These are phyloP conservation scores for Iris pallida DNA, from an alignment of 116 monocot species.

Conservation along the genomic window DNA sequence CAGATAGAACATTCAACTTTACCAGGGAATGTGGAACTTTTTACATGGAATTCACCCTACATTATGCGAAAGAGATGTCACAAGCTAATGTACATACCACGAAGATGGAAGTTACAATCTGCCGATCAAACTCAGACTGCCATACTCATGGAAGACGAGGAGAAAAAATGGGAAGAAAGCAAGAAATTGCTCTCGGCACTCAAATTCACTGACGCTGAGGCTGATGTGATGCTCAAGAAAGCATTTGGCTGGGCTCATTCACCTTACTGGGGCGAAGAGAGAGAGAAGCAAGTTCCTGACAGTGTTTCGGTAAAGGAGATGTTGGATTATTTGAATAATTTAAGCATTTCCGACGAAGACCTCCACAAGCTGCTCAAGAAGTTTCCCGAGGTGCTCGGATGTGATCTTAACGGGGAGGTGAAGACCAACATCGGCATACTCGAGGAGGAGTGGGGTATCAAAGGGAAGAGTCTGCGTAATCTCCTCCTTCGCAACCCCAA, in stretches of 20 bases:
- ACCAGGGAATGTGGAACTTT: slow-evolving; percentile 9
- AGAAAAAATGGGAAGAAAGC: slow-evolving; percentile 56
- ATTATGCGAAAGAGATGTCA: background rate
- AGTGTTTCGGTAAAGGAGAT: slow-evolving; percentile 29
- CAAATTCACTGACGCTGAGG: slow-evolving; percentile 51
- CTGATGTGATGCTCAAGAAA: slow-evolving; percentile 63
- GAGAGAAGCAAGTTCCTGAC: slow-evolving; percentile 51
- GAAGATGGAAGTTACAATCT: slow-evolving; percentile 22
- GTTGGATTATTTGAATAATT: slow-evolving; percentile 51
- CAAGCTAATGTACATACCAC: slow-evolving; percentile 1
- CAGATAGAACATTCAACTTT: slow-evolving; percentile 31
- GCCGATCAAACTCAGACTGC: slow-evolving; percentile 26
- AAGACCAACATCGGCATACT: slow-evolving; percentile 54
- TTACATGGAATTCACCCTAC: slow-evolving; percentile 8
- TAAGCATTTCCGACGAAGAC: slow-evolving; percentile 83
- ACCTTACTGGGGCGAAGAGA: slow-evolving; percentile 95
- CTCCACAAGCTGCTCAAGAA: slow-evolving; percentile 84
- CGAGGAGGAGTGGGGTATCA: slow-evolving; percentile 84
- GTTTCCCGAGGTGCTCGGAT: slow-evolving; percentile 91
- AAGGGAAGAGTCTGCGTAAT: slow-evolving; percentile 64
- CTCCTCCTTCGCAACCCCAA: slow-evolving; percentile 90
- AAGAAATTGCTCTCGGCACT: slow-evolving; percentile 41
- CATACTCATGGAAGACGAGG: slow-evolving; percentile 34
- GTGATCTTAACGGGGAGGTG: slow-evolving; percentile 59
- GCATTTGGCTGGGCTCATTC: slow-evolving; percentile 86